Evolutionary conservation across 1,139 yeast genomes (phyloP), one percentile per base, ranked within the genome.

Genomic region (Yamadazyma diospyri): DNA sequence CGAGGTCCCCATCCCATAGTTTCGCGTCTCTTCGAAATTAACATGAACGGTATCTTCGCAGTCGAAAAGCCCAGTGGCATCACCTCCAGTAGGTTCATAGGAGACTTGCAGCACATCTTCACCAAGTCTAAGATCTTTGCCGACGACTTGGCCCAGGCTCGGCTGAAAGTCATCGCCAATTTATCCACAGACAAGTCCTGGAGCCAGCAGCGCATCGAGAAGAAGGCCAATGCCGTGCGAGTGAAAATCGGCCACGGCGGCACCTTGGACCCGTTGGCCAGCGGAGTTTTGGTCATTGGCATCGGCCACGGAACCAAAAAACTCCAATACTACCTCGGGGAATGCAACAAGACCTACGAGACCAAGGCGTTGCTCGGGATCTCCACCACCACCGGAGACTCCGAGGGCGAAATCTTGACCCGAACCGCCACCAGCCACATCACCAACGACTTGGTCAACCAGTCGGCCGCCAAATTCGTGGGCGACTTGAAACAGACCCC

Each of bases 211-310:
- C 61, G 55, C 53, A 70, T 59, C 47, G 67, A 45, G 35, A 69
- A 77, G 38, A 70, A 70, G 34, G 63, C 72, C 21, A 60, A 72
- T 29, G 62, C 67, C 33, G 59, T 74, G n/a, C 79, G 78, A 48
- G 76, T 89, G 19, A 92, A 94, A 52, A 82, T 92, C 64, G 99
- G 99, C 1, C 99, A 94, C 57, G 99, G 98, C 6, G 99, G 99
- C 5, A 92, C 99, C 0, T 66, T 94, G 28, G 99, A 94, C 51
- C 97, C 97, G 0, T 59, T 87, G 36, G 99, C 99, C 0, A 79
- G 88, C 19, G 99, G 99, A 6, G 92, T 92, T 2, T 58, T 92
- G 38, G 94, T 94, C 2, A 72, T 94, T 38, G 99, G 98, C 4
- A 76, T 94, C 16, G 97, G 97, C 7, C 46, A 66, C 2, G 98